Evolutionary conservation across 805 yeast species (phyloP), one percentile per base, ranked within the genome.

Genomic region (Pichia deserticola): DNA sequence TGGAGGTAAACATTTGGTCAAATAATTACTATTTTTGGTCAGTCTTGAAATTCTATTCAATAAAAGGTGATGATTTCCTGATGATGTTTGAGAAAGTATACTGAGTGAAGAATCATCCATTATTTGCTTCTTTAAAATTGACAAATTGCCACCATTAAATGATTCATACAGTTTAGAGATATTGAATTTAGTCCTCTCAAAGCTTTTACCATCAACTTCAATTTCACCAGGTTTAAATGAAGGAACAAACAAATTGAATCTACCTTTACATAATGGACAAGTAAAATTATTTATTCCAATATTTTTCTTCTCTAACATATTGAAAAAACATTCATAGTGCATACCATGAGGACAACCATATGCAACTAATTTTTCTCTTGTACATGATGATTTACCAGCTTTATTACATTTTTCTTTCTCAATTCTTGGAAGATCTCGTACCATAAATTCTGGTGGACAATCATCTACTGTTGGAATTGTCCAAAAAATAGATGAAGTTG

Each of bases 301-400:
- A 4, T 57, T 28, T 43, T 55, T 51, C 53, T 58, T 59, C 36
- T 57, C 44, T 57, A 65, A 25, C 67, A 62, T 63, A 40, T 64
- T 58, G 11, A 58, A 54, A 52, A 67, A 75, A 56, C 84, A 78
- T 35, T 59, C 54, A 51, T 62, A 67, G 57, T 78, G 84, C 68
- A 77, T 71, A 4, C 75, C 77, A 59, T 78, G 84, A 3, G 77
- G 74, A 66, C 84, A 78, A 12, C 76, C 70, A 4, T 71, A 62
- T 5, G 73, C 64, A 10, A 74, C 66, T 33, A 60, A 51, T 48
- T 63, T 65, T n/a, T 58, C 51, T 33, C 54, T 51, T 1, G 60
- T 52, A 39, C 54, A 54, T 10, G 46, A 36, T 4, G 55, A 48
- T 42, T 40, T 51, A 38, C 47, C 51, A 46, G 49, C 48, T 42